Percentiles rank a stretch among this genome's conserved stretches.
These are phyloP conservation scores for Coemansia biformis DNA, from an alignment of 192 early-diverging fungal genomes.

Conservation along the genomic window DNA sequence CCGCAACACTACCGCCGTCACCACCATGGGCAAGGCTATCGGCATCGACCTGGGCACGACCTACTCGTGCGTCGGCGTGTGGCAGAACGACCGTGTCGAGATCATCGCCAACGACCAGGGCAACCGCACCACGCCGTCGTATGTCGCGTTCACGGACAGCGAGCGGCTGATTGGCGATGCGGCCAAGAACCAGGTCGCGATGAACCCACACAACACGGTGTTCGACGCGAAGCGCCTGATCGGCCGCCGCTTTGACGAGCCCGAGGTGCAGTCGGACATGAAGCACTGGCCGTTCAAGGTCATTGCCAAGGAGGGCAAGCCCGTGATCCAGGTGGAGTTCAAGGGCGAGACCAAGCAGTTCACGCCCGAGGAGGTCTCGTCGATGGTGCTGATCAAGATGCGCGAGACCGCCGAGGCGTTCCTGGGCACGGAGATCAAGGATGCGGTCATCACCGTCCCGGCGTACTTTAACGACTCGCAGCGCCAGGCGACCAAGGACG, in stretches of 20 bases:
- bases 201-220: constrained; percentile 98
- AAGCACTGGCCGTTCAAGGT: constrained; percentile 99
- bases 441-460: constrained; percentile 97
- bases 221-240: constrained; percentile 99
- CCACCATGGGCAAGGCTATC: constrained; percentile 49
- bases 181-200: constrained; percentile 98
- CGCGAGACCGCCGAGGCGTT: constrained; percentile 93
- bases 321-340: constrained; percentile 85
- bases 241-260: constrained; percentile 86
- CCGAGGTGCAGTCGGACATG: constrained; percentile 97
- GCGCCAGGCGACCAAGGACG: constrained; percentile 99
- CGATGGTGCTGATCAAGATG: constrained; percentile 98
- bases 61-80: constrained; percentile 61
- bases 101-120: constrained; percentile 99
- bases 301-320: constrained; percentile 81
- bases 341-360: constrained; percentile 96
- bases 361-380: constrained; percentile 95
- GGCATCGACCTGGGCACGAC: constrained; percentile 62
- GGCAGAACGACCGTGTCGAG: constrained; percentile 78
- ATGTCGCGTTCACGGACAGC: constrained; percentile 92
- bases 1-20: too few species aligned
- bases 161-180: constrained; percentile 99
- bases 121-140: constrained; percentile 97
- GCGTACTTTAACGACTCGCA: constrained; percentile 99
- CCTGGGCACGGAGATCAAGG: constrained; percentile 72